phyloP scores from a whole-genome alignment of 768 basidiomycete genomes.

The Naganishia antarctica region DNA sequence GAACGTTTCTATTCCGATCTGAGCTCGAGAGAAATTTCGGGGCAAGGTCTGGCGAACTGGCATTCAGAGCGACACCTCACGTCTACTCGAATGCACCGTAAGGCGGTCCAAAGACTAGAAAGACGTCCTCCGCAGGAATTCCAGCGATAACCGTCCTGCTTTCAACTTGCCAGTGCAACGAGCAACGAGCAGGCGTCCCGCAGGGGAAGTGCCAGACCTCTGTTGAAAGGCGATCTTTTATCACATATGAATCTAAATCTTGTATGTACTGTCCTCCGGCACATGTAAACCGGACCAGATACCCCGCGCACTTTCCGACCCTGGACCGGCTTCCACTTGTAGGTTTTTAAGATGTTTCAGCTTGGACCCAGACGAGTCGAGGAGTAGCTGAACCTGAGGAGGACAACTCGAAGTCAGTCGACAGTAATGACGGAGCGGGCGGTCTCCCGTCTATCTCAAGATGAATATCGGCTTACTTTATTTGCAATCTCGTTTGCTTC shows the following conservation, averaged over 20 bases:
- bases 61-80: no score
- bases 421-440: background rate
- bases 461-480: constrained; percentile 38
- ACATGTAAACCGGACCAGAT: constrained; percentile 39
- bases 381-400: constrained; percentile 39
- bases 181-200: no score
- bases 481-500: constrained; percentile 41
- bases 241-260: constrained; percentile 8
- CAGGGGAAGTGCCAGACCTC: no score
- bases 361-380: constrained; percentile 44
- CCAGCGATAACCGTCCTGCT: no score
- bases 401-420: background rate
- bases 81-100: no score
- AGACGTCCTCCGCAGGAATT: no score
- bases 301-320: constrained; percentile 42
- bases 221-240: no score
- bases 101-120: no score
- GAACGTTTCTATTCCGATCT: no score
- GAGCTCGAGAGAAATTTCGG: no score
- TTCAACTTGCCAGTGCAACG: no score
- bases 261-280: constrained; percentile 12
- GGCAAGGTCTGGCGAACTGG: no score
- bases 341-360: constrained; percentile 44
- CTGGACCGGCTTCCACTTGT: constrained; percentile 44
- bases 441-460: background rate